These are phyloP conservation scores for Amaranthus tricolor DNA, from an alignment of 179 eudicot genomes.

Conservation along the genomic window DNA sequence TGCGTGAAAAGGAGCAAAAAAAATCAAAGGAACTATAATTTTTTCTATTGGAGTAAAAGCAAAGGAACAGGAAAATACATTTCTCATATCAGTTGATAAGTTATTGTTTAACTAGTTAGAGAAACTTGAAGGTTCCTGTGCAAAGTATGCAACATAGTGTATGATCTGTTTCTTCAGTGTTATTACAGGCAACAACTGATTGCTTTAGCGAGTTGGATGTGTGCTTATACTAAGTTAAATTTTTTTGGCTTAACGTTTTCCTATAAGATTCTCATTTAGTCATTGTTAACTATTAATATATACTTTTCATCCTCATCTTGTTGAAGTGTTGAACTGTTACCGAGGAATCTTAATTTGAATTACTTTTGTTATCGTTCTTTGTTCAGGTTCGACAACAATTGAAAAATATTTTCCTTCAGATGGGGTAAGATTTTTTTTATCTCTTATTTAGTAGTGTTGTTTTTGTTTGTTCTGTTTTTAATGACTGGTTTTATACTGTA, in stretches of 20 bases:
- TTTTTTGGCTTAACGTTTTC: neutral
- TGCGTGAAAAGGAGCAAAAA: neutral
- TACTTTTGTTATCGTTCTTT: neutral
- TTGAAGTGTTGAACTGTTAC: neutral
- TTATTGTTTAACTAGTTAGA: neutral
- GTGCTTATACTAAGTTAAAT: too few species aligned
- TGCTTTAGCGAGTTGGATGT: neutral
- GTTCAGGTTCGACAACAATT: constrained; percentile 74
- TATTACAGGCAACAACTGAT: neutral
- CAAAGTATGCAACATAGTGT: neutral
- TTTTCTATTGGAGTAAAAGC: too few species aligned
- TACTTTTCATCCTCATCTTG: constrained; percentile 1
- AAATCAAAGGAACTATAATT: neutral
- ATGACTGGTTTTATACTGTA: neutral
- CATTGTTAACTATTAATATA: neutral
- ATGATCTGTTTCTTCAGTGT: neutral
- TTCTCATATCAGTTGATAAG: neutral
- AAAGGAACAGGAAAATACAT: neutral
- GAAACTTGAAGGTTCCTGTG: neutral
- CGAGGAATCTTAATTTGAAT: neutral
- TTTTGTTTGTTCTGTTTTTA: neutral
- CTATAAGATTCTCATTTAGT: neutral
- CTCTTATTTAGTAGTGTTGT: neutral
- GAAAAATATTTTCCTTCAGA: constrained; percentile 81
- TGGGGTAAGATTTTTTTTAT: constrained; percentile 60